Percentiles rank a stretch among this genome's conserved stretches.
These are phyloP conservation scores for Linum lewisii DNA, from an alignment of 345 rosid species.

Conservation along the genomic window DNA sequence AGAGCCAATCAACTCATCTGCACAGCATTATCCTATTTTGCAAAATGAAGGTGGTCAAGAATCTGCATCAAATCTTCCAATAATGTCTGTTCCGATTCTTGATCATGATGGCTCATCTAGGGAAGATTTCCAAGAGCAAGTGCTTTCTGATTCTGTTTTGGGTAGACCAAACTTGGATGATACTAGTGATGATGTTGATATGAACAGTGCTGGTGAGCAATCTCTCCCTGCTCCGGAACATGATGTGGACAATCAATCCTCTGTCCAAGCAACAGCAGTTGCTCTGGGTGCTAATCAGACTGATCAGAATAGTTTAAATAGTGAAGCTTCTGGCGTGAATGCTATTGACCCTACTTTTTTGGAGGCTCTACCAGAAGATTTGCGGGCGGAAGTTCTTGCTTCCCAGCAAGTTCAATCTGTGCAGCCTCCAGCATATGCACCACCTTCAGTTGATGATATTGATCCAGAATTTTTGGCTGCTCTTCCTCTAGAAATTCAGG, in stretches of 20 bases:
- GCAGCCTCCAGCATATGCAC: constrained; percentile 74
- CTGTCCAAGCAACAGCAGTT: constrained; percentile 30
- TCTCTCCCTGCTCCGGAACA: constrained; percentile 28
- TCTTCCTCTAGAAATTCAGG: constrained; percentile 96
- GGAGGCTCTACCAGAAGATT: constrained; percentile 91
- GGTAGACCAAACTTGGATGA: constrained; percentile 30
- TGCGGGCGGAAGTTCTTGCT: constrained; percentile 92
- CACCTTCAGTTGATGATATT: constrained; percentile 86
- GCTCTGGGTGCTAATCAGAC: constrained; percentile 43
- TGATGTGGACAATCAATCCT: constrained; percentile 32
- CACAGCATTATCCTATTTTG: constrained; percentile 29
- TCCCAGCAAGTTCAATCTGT: constrained; percentile 93
- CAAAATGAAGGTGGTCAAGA: constrained; percentile 23
- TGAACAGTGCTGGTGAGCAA: constrained; percentile 49
- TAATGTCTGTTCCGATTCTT: constrained; percentile 20
- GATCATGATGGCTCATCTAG: constrained; percentile 23
- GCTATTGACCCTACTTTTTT: constrained; percentile 93
- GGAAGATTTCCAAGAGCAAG: constrained; percentile 20
- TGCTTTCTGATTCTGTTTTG: constrained; percentile 21
- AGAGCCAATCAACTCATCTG: constrained; percentile 36
- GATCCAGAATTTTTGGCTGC: constrained; percentile 99
- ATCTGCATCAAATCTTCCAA: constrained; percentile 31
- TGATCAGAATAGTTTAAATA: constrained; percentile 35
- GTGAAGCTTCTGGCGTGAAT: constrained; percentile 49
- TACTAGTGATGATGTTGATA: constrained; percentile 61